Percentiles rank a stretch among this genome's conserved stretches.
These are phyloP conservation scores for Trichoderma aggressivum DNA, from an alignment of 2,329 filamentous ascomycete genomes.

Conservation along the genomic window DNA sequence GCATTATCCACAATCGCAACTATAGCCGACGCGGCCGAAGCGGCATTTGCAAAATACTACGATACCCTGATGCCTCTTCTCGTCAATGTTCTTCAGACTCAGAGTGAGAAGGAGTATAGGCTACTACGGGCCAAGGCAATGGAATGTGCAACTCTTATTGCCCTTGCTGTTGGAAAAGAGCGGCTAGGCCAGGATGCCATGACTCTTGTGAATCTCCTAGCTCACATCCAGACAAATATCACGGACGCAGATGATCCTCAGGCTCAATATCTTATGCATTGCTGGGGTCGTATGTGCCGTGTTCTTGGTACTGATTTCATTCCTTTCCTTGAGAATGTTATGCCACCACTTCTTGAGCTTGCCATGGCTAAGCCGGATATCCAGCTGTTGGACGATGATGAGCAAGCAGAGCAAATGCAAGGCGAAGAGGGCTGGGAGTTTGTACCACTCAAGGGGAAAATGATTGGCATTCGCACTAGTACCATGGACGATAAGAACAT, in stretches of 20 bases:
- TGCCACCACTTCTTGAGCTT: constrained; percentile 87
- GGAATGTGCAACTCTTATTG: constrained; percentile 97
- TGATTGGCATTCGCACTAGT: constrained; percentile 96
- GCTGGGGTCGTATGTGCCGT: constrained; percentile 98
- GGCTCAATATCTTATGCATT: constrained; percentile 95
- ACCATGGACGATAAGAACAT: constrained; percentile 98
- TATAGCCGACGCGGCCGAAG: constrained; percentile 96
- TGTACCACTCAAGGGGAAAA: constrained; percentile 93
- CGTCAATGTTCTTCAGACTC: constrained; percentile 81
- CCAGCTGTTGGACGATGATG: constrained; percentile 90
- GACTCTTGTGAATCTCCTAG: constrained; percentile 81
- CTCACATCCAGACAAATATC: constrained; percentile 80
- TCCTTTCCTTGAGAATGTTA: constrained; percentile 87
- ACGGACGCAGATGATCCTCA: constrained; percentile 92
- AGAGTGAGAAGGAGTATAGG: constrained; percentile 90
- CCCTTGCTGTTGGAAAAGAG: constrained; percentile 89
- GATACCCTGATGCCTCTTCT: constrained; percentile 92
- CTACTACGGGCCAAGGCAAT: constrained; percentile 94
- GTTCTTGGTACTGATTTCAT: constrained; percentile 88
- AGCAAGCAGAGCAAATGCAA: constrained; percentile 87
- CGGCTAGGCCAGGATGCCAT: constrained; percentile 85
- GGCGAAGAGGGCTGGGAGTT: constrained; percentile 97
- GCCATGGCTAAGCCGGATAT: constrained; percentile 96
- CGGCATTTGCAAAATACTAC: constrained; percentile 93
- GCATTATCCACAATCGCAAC: constrained; percentile 96